A percentile compares a stretch with the other conserved stretches of the same genome.
Conservation (phyloP, 2,329 filamentous ascomycete genomes). For the Aureobasidium sp. region DNA sequence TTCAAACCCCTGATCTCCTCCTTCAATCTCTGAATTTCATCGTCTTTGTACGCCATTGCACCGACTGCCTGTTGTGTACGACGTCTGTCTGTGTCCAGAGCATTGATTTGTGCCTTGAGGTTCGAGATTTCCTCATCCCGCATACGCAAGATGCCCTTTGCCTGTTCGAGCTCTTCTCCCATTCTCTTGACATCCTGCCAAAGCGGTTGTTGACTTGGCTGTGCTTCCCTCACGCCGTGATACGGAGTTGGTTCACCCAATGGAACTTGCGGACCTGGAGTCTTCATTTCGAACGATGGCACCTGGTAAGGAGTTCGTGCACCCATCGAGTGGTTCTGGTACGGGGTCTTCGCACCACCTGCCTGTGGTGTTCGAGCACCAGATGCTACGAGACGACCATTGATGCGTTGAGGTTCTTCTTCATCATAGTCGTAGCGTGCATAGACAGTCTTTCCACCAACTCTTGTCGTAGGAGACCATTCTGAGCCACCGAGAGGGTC, state of each 20-base stretch:
- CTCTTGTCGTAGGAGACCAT: background rate
- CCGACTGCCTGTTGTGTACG: background rate
- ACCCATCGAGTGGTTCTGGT: background rate
- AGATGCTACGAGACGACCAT: background rate
- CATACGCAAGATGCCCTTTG: background rate
- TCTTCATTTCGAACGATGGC: background rate
- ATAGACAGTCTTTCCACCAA: conserved; percentile 1
- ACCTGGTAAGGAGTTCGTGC: background rate
- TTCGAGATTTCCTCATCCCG: conserved; percentile 1
- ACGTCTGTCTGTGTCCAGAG: background rate
- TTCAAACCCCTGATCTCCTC: background rate
- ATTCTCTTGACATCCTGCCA: conserved; percentile 4
- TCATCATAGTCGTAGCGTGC: background rate
- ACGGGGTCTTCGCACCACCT: background rate
- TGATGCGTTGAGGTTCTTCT: background rate
- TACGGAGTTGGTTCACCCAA: background rate
- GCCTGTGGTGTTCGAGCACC: background rate
- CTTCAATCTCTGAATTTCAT: background rate
- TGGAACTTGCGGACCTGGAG: background rate
- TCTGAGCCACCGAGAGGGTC: background rate
- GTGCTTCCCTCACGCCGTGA: background rate
- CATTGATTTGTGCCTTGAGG: background rate
- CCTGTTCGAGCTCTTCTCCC: background rate
- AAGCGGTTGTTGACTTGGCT: background rate
- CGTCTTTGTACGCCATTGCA: background rate